Evolutionary conservation across 2,329 filamentous ascomycete species (phyloP).

Genomic region (Pyricularia grisea): DNA sequence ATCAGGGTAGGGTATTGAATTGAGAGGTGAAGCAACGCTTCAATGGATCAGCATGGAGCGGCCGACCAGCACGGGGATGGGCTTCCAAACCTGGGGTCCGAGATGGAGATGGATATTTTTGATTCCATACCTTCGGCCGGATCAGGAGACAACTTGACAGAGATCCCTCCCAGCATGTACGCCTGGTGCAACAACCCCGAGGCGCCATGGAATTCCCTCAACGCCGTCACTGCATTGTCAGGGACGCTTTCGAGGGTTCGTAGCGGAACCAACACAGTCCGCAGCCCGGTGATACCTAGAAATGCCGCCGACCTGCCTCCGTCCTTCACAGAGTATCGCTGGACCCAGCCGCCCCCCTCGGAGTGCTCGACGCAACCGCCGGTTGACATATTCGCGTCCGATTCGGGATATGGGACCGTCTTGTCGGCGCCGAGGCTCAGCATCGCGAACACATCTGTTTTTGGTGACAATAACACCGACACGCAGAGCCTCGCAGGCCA

Average conservation of each 20-base stretch:
- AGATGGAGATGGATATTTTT: background rate
- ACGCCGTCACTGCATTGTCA: background rate
- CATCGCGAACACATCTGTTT: slow-evolving; percentile 31
- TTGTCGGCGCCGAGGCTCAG: slow-evolving; percentile 27
- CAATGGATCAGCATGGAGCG: background rate
- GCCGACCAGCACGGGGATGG: background rate
- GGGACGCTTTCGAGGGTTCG: background rate
- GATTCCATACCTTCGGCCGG: background rate
- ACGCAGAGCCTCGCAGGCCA: slow-evolving; percentile 26
- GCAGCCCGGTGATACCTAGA: background rate
- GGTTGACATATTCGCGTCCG: slow-evolving; percentile 10
- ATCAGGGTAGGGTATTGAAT: background rate
- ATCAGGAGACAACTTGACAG: background rate
- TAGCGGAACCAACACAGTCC: background rate
- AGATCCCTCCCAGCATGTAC: background rate
- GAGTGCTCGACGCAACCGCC: background rate
- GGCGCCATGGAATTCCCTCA: background rate
- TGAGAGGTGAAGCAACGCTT: background rate
- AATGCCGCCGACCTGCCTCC: background rate
- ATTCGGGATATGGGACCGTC: slow-evolving; percentile 36
- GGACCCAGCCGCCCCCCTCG: background rate
- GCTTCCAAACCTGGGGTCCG: background rate
- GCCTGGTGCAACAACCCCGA: background rate
- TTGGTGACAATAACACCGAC: slow-evolving; percentile 28
- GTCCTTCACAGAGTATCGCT: background rate